Evolutionary conservation across 257 asterid genomes (phyloP), one percentile per base, ranked within the genome.

Genomic region (Mentha longifolia): DNA sequence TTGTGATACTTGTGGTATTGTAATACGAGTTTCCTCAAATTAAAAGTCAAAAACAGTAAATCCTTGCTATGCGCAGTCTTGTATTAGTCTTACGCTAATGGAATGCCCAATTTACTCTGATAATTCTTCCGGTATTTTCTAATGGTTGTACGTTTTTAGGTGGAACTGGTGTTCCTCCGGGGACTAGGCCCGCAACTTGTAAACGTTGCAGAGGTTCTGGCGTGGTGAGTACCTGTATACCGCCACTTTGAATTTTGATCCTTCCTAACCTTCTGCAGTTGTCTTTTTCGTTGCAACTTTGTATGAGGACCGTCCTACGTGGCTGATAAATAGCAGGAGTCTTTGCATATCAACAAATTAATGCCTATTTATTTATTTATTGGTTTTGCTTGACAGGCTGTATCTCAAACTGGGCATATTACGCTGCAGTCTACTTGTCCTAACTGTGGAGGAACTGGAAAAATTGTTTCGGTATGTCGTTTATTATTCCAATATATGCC

Each of bases 131-230:
- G 15, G 16, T 20, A 35, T 72, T 33, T 61, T 74, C 72, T 62
- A 57, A 65, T 46, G 42, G 13, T 57, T 47, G 65, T 71, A 73
- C 52, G 49, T 65, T 69, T 51, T 74, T 79, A 94, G 99, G 97
- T 82, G 97, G 99, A 81, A 78, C 86, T 63, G 99, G 99, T 14
- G 97, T 94, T 72, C 99, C 99, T 79, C 97, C 99, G 5, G 97
- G 99, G 65, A 91, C 97, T 65, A 84, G 83, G 81, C 99, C 97
- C 17, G 93, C 89, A 85, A 91, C 99, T 33, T 94, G 99, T 76
- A 91, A 71, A 79, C 92, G 87, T 16, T 94, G 99, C 74, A 86
- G 77, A 82, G 99, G 99, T 68, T 83, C 99, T 42, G 99, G 99
- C 74, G 74, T 76, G 90, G 97, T 89, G 77, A 81, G 88, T 76